phyloP scores from a whole-genome alignment of 495 filamentous ascomycete genomes.

The Neohortaea acidophila region DNA sequence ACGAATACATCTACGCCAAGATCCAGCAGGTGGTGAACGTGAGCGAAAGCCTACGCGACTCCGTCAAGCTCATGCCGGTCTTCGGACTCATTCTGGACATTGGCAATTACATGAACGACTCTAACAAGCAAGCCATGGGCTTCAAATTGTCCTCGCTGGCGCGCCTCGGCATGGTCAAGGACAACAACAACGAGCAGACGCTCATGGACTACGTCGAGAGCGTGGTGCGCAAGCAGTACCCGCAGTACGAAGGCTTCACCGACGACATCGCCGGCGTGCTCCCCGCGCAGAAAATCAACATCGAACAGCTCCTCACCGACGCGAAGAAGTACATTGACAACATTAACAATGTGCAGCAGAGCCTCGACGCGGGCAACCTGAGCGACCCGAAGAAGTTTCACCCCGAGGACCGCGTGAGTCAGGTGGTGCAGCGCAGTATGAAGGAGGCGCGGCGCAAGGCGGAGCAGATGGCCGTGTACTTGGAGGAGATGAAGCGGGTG shows the following conservation, averaged over 20 bases:
- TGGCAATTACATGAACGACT: constrained; percentile 99
- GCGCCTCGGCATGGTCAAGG: constrained; percentile 91
- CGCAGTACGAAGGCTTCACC: constrained; percentile 80
- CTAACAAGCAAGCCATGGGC: constrained; percentile 92
- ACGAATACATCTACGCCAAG: constrained; percentile 75
- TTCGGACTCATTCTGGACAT: constrained; percentile 92
- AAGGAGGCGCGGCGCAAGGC: constrained; percentile 93
- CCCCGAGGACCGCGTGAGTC: constrained; percentile 84
- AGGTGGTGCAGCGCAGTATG: constrained; percentile 84
- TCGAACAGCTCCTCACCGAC: constrained; percentile 77
- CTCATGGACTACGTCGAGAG: constrained; percentile 95
- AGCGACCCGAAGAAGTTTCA: constrained; percentile 97
- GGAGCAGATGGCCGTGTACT: constrained; percentile 84
- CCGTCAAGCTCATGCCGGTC: constrained; percentile 85
- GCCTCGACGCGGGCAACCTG: constrained; percentile 83
- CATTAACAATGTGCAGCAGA: constrained; percentile 80
- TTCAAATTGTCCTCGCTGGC: constrained; percentile 97
- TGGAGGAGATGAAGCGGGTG: constrained; percentile 79
- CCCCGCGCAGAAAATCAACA: constrained; percentile 78
- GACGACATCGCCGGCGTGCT: constrained; percentile 76
- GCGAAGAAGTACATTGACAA: constrained; percentile 92
- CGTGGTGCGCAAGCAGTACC: constrained; percentile 89
- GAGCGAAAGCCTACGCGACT: constrained; percentile 78
- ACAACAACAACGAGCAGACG: constrained; percentile 93
- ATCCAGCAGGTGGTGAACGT: constrained; percentile 68